Evolutionary conservation across 352 stramenopile species (phyloP), one percentile per base, ranked within the genome.

Genomic region (Globisporangium mamillatum): DNA sequence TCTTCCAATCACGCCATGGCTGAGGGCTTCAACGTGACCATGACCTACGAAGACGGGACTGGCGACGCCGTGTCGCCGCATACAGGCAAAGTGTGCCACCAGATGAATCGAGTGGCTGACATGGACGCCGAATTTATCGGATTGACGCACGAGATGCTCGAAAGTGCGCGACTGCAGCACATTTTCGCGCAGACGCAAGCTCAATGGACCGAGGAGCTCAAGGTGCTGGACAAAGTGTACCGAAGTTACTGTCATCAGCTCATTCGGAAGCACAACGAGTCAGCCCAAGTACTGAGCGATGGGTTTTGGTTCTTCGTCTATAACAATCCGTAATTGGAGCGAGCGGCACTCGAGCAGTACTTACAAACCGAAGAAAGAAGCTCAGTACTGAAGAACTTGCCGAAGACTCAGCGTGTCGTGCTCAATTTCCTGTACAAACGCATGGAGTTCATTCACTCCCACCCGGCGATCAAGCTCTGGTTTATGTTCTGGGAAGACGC

Each of bases 301-400:
- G 75, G 63, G 0, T 84, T 87, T 18, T 87, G 76, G 76, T 82
- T 72, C 38, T 80, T 81, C 56, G 73, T 87, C 14, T 84, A 77
- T 60, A 79, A 79, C 27, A 77, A 84, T 29, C 54, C 72, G 14
- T 41, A 41, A 7, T 20, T 83, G 10, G 59, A 66, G 10, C 68
- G 74, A 0, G 16, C 62, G 1, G 53, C 71, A 18, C 66, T 87
- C 6, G 68, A 71, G 36, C 41, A 50, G 16, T 79, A 87, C 62
- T 54, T 84, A 18, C 66, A 22, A 10, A 34, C 27, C 4, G 66
- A 73, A 29, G 79, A 84, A 44, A 41, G 14, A 1, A 84, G 80
- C 46, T 68, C 63, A 0, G 22, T 61, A 3, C 55, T 86, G 14
- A 53, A 65, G 20, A 57, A 66, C 8, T 24, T 84, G 0, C 29